phyloP scores from a whole-genome alignment of 768 basidiomycete genomes.

The Leccinum arenicola region DNA sequence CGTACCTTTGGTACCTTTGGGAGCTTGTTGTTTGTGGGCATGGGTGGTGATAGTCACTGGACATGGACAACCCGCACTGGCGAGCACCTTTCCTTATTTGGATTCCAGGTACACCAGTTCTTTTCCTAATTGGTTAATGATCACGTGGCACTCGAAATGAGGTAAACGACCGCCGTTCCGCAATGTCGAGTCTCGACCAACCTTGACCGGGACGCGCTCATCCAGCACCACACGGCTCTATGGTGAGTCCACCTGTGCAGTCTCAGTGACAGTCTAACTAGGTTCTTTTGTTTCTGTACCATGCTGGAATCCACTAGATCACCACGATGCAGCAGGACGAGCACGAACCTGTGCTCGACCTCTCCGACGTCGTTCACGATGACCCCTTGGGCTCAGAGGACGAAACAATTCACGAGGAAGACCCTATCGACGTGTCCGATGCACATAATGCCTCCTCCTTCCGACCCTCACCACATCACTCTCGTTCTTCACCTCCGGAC shows the following conservation, averaged over 20 bases:
- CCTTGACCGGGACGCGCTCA: conserved; percentile 22
- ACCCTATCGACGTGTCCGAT: conserved; percentile 30
- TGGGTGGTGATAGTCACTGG: conserved; percentile 11
- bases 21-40: conserved; percentile 43
- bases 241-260: conserved; percentile 11
- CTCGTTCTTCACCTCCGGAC: conserved; percentile 24
- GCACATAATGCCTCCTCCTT: conserved; percentile 32
- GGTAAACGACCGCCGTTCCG: conserved; percentile 18
- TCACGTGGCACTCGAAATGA: conserved; percentile 30
- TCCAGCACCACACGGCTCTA: conserved; percentile 14
- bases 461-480: conserved; percentile 13
- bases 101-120: background rate
- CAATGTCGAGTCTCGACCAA: background rate
- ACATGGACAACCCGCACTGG: conserved; percentile 7
- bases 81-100: conserved; percentile 6
- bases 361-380: conserved; percentile 85
- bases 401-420: conserved; percentile 31
- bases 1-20: conserved; percentile 56
- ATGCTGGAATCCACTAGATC: conserved; percentile 11
- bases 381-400: conserved; percentile 64
- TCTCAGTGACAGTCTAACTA: background rate
- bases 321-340: conserved; percentile 50
- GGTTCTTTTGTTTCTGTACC: background rate
- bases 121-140: conserved; percentile 4
- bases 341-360: conserved; percentile 59